Evolutionary conservation across 2,329 filamentous ascomycete genomes (phyloP).

Genomic region (Geosmithia morbida): DNA sequence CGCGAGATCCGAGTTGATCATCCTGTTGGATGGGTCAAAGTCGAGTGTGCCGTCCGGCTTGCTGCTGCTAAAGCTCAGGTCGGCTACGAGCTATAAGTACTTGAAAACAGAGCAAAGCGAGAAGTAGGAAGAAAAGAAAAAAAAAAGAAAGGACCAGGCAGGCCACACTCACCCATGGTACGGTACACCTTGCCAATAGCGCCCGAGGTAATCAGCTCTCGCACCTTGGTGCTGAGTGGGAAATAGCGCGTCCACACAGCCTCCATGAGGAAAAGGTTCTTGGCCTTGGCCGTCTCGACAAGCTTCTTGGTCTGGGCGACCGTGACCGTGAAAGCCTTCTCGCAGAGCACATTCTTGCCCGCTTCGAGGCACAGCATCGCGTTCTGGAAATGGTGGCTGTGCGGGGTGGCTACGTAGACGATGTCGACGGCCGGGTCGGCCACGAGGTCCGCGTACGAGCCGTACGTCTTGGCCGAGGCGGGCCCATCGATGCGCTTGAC

Average conservation of each 20-base stretch:
- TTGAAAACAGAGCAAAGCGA: too few relatives aligned
- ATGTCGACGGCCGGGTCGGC: slow-evolving; percentile 68
- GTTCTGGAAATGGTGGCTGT: slow-evolving; percentile 90
- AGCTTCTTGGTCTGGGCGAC: slow-evolving; percentile 62
- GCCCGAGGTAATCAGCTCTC: slow-evolving; percentile 44
- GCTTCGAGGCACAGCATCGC: slow-evolving; percentile 70
- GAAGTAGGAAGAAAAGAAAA: neutral
- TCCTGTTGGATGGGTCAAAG: slow-evolving; percentile 51
- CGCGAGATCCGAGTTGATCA: slow-evolving; percentile 70
- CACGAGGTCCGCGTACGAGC: slow-evolving; percentile 70
- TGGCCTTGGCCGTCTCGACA: slow-evolving; percentile 55
- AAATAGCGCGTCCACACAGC: slow-evolving; percentile 87
- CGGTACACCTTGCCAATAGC: slow-evolving; percentile 47
- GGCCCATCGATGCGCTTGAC: slow-evolving; percentile 58
- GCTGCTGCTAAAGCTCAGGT: slow-evolving; percentile 46
- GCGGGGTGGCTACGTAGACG: slow-evolving; percentile 79
- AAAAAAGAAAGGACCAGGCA: neutral
- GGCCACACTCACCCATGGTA: slow-evolving; percentile 31
- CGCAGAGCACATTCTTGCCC: slow-evolving; percentile 79
- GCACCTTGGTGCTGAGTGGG: slow-evolving; percentile 63
- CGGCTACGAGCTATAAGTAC: slow-evolving; percentile 20
- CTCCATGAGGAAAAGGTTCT: slow-evolving; percentile 68
- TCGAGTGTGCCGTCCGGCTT: slow-evolving; percentile 40
- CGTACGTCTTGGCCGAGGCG: slow-evolving; percentile 55
- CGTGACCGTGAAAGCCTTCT: slow-evolving; percentile 82